phyloP scores from a whole-genome alignment of 345 rosid species.

The Melastoma malabathricum region DNA sequence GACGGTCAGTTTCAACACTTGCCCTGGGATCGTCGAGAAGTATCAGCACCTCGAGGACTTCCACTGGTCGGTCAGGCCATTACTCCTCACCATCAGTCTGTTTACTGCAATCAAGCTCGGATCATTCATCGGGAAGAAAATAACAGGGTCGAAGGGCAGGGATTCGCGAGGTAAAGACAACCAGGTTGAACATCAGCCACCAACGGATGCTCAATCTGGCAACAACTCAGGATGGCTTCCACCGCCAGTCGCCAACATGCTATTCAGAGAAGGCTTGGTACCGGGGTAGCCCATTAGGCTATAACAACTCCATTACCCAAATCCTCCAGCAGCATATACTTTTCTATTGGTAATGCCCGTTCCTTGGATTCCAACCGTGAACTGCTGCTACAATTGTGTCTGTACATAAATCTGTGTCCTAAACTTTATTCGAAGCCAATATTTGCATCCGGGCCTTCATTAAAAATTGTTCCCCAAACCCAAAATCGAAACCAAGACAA shows the following conservation, averaged over 20 bases:
- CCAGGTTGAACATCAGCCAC: constrained; percentile 10
- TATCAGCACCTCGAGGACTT: constrained; percentile 89
- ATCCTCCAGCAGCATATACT: too few species aligned
- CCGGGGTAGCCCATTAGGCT: neutral
- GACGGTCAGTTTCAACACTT: constrained; percentile 42
- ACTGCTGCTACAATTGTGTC: too few species aligned
- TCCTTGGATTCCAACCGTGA: too few species aligned
- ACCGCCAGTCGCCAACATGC: constrained; percentile 29
- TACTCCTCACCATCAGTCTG: constrained; percentile 51
- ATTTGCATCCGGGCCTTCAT: too few species aligned
- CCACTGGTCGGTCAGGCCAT: constrained; percentile 90
- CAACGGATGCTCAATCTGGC: constrained; percentile 11
- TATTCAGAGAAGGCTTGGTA: constrained; percentile 19
- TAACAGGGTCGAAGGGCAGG: constrained; percentile 34
- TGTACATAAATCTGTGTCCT: too few species aligned
- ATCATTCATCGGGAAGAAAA: constrained; percentile 28
- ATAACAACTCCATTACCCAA: too few species aligned
- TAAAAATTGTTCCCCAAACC: too few species aligned
- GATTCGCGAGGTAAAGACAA: constrained; percentile 11
- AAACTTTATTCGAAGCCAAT: too few species aligned
- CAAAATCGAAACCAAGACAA: too few species aligned
- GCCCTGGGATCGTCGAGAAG: constrained; percentile 48
- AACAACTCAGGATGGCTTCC: constrained; percentile 39
- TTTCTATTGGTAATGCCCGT: too few species aligned
- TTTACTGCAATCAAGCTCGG: constrained; percentile 62